Conservation (phyloP, 2,329 filamentous ascomycete species). For the Helicocarpus griseus region DNA sequence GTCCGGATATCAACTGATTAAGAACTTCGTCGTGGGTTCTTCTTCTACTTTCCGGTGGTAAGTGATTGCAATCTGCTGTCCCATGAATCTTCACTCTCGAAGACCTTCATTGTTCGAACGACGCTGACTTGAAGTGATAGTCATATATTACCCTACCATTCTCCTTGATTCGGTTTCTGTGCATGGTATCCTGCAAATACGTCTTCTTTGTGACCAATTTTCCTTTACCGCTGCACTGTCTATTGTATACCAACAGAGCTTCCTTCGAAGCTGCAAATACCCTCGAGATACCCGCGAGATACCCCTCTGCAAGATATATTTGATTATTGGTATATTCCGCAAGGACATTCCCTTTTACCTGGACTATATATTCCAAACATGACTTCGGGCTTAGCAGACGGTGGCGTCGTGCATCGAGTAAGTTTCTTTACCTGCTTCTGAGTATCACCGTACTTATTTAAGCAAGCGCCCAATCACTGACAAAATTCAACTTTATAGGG, state of each 20-base stretch:
- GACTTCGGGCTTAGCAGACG: constrained; percentile 28
- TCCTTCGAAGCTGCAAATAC: constrained; percentile 6
- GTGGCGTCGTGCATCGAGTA: constrained; percentile 29
- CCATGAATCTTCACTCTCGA: neutral
- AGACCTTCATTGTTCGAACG: neutral
- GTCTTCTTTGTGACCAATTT: constrained; percentile 7
- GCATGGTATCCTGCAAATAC: constrained; percentile 25
- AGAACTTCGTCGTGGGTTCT: neutral
- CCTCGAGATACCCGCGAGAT: constrained; percentile 7
- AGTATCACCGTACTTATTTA: neutral
- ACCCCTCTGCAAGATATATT: neutral
- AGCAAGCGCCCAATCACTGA: neutral
- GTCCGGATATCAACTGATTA: neutral
- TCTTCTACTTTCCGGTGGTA: constrained; percentile 1
- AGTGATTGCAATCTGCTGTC: neutral
- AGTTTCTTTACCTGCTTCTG: constrained; percentile 12
- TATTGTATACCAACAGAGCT: constrained; percentile 13
- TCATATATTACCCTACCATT: constrained; percentile 2
- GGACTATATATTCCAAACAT: constrained; percentile 18
- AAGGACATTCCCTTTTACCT: constrained; percentile 14
- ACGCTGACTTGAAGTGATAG: neutral
- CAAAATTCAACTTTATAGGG: constrained; percentile 9
- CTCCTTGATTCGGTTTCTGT: constrained; percentile 9
- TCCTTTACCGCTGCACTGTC: constrained; percentile 2
- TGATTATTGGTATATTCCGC: constrained; percentile 13